These are phyloP conservation scores for Acer saccharum DNA, from an alignment of 345 rosid species.

Conservation along the genomic window DNA sequence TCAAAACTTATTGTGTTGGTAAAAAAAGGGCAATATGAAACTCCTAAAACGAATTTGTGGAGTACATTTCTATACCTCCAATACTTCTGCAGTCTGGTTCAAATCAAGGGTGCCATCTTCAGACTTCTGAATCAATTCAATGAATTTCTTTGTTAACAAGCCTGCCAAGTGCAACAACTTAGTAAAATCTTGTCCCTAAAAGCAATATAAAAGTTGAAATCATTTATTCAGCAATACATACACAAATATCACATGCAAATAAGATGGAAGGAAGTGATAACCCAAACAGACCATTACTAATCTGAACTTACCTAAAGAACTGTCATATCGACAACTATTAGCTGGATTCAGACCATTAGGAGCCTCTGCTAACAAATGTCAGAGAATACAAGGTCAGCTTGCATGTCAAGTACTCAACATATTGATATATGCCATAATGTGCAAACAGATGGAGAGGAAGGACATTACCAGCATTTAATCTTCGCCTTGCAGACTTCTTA, in stretches of 20 bases:
- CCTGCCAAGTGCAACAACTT: constrained; percentile 37
- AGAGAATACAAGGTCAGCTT: constrained; percentile 18
- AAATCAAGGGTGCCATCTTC: constrained; percentile 83
- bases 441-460: constrained; percentile 1
- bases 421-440: background rate
- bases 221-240: background rate
- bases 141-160: constrained; percentile 66
- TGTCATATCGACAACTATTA: constrained; percentile 63
- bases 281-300: background rate
- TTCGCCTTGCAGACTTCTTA: constrained; percentile 31
- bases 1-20: background rate
- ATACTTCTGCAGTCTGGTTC: constrained; percentile 61
- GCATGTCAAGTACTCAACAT: background rate
- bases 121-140: constrained; percentile 63
- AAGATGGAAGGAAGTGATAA: background rate
- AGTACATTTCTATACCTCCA: constrained; percentile 54
- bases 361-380: constrained; percentile 37
- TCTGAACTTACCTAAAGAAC: constrained; percentile 57
- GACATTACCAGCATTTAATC: constrained; percentile 42
- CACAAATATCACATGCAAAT: background rate
- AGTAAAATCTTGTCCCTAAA: background rate
- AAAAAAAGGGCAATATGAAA: background rate
- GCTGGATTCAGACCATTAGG: constrained; percentile 36
- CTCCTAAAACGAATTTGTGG: background rate
- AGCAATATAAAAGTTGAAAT: constrained; percentile 3